phyloP scores from a whole-genome alignment of 164 flowering plant genomes.

The Piper betle region DNA sequence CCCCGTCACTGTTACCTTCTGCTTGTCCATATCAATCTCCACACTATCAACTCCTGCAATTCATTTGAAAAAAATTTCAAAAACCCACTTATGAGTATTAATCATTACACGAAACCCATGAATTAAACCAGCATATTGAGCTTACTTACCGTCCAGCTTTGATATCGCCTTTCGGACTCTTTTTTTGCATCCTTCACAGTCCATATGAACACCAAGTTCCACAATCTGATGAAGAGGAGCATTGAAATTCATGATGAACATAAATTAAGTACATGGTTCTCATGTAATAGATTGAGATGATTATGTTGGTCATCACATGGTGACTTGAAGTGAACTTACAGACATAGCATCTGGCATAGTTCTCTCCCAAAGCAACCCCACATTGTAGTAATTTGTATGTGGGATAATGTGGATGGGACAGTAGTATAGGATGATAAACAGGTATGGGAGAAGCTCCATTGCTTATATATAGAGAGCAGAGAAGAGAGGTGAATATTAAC shows the following conservation, averaged over 20 bases:
- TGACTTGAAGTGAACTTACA: too few species aligned
- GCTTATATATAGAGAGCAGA: background rate
- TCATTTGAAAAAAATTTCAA: too few species aligned
- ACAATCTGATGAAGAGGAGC: slow-evolving; percentile 28
- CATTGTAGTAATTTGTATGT: background rate
- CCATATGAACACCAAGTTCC: slow-evolving; percentile 71
- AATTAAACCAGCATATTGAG: too few species aligned
- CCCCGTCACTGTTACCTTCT: slow-evolving; percentile 73
- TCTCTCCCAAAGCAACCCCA: background rate
- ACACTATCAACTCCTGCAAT: slow-evolving; percentile 62
- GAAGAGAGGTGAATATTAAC: background rate
- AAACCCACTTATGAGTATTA: too few species aligned
- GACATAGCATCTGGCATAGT: background rate
- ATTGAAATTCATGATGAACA: too few species aligned
- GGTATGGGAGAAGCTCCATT: background rate
- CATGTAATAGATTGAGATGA: too few species aligned
- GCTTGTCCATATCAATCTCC: slow-evolving; percentile 58
- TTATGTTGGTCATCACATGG: too few species aligned
- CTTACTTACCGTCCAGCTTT: slow-evolving; percentile 34
- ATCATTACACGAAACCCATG: too few species aligned
- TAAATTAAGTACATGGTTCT: too few species aligned
- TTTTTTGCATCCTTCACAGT: slow-evolving; percentile 64
- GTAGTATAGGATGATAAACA: too few species aligned
- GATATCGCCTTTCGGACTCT: slow-evolving; percentile 57
- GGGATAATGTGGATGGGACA: background rate